These are phyloP conservation scores for Penicillium ucsense DNA, from an alignment of 495 filamentous ascomycete genomes.

Conservation along the genomic window DNA sequence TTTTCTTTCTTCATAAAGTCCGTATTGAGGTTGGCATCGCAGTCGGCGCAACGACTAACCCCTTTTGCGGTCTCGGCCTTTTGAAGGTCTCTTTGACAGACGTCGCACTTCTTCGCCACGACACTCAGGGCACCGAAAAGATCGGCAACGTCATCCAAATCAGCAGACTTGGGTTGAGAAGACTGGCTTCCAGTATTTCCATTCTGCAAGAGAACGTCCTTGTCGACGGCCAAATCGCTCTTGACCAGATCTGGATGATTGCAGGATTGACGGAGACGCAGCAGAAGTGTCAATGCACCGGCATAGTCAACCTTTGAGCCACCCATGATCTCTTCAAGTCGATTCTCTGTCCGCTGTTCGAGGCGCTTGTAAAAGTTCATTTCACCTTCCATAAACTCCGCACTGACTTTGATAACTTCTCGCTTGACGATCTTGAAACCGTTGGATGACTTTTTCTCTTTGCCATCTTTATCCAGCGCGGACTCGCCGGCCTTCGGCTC, in stretches of 20 bases:
- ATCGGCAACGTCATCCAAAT: slow-evolving; percentile 75
- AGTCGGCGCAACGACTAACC: slow-evolving; percentile 59
- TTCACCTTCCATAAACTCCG: slow-evolving; percentile 72
- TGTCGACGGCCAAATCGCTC: slow-evolving; percentile 74
- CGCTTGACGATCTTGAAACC: slow-evolving; percentile 82
- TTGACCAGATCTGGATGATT: slow-evolving; percentile 86
- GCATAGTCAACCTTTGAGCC: slow-evolving; percentile 64
- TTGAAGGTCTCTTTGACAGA: slow-evolving; percentile 67
- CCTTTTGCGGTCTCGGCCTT: slow-evolving; percentile 47
- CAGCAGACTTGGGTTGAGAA: slow-evolving; percentile 42
- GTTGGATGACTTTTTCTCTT: slow-evolving; percentile 40
- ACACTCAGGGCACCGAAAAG: slow-evolving; percentile 78
- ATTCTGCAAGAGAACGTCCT: slow-evolving; percentile 67
- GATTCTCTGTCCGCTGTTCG: slow-evolving; percentile 73
- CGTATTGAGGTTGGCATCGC: slow-evolving; percentile 54
- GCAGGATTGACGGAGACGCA: slow-evolving; percentile 85
- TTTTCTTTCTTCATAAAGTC: slow-evolving; percentile 30
- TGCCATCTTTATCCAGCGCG: slow-evolving; percentile 28
- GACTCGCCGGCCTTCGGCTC: slow-evolving; percentile 56
- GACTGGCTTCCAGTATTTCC: slow-evolving; percentile 32
- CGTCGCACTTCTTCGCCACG: slow-evolving; percentile 73
- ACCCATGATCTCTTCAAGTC: slow-evolving; percentile 80
- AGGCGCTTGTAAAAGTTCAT: slow-evolving; percentile 75
- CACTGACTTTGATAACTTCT: slow-evolving; percentile 71
- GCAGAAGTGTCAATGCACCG: slow-evolving; percentile 74